These are phyloP conservation scores for Lolium rigidum DNA, from an alignment of 176 grass and related monocot species.

Conservation along the genomic window DNA sequence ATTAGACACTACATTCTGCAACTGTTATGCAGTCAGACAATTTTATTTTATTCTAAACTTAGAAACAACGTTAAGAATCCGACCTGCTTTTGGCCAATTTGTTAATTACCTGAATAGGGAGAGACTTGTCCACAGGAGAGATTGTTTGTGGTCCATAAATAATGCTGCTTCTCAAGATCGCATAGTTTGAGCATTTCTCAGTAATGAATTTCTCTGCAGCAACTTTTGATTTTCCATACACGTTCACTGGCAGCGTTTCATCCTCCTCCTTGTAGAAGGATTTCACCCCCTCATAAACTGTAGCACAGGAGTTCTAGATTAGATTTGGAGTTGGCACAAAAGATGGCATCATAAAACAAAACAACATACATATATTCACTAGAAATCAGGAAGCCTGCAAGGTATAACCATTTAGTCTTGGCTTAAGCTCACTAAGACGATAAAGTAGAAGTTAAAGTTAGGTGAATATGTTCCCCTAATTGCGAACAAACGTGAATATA, in stretches of 20 bases:
- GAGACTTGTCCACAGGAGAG: conserved; percentile 86
- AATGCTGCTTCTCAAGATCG: conserved; percentile 92
- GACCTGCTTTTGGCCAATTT: not conserved
- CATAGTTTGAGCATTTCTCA: conserved; percentile 71
- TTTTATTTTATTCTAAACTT: conserved; percentile 1
- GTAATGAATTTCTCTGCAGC: conserved; percentile 78
- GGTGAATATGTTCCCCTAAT: not conserved
- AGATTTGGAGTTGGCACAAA: conserved; percentile 2
- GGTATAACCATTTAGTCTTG: not conserved
- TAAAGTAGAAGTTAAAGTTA: not conserved
- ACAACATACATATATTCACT: not conserved
- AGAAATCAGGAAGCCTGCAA: not conserved
- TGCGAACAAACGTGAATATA: not conserved
- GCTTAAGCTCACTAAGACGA: not conserved
- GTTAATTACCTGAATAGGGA: conserved; percentile 76
- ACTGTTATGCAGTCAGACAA: not conserved
- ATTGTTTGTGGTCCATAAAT: conserved; percentile 94
- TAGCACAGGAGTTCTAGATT: conserved; percentile 25
- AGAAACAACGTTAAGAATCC: not conserved
- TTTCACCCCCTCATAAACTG: conserved; percentile 92
- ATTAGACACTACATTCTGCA: conserved; percentile 17
- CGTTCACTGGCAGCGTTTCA: conserved; percentile 74
- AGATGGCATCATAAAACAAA: not conserved
- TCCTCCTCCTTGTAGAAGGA: conserved; percentile 94
- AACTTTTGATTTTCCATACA: conserved; percentile 93